Evolutionary conservation across 1,284 basidiomycete species (phyloP), one percentile per base, ranked within the genome.

Genomic region (Melanopsichium pennsylvanicum): DNA sequence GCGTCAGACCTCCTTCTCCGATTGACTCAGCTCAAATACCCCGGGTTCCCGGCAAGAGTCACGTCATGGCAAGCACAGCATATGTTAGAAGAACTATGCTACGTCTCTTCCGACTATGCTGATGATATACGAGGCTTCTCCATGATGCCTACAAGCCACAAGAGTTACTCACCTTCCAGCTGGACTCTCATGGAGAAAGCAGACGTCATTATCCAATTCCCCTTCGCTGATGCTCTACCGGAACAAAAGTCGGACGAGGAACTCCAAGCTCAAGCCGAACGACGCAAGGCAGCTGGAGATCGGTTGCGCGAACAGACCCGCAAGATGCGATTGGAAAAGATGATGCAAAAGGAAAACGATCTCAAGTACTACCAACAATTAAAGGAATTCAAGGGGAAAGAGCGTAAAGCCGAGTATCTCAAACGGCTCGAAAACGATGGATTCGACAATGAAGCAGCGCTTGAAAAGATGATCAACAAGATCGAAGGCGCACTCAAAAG

Each of bases 211-310:
- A 51, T 75, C n/a, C 70, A 74, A 40, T 66, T 75, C 31, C 74
- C 72, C 3, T 76, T 59, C 38, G 37, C 55, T 0, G 55, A 62
- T 22, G 75, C 84, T 75, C 85, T 87, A 0, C 83, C 86, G 0
- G 89, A 91, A 40, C 93, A 95, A 81, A 95, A 94, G 82, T 90
- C 92, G 0, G 91, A 93, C 71, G 95, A 96, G 70, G 95, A 97
- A 76, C 81, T 96, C 0, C 86, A 87, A 0, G 85, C 87, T 21
- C 86, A 88, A 34, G 84, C 89, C 0, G 93, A 96, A 80, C 88
- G 88, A 76, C 84, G 90, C 59, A 88, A 87, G 75, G 92, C 95
- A 79, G 90, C 93, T 61, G 93, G 92, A 0, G 85, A 87, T 51
- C 88, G 93, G 73, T 79, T 99, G 40, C 93, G 95, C 81, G 93